phyloP scores from a whole-genome alignment of 768 basidiomycete species.

The Pleurotus sapidus region DNA sequence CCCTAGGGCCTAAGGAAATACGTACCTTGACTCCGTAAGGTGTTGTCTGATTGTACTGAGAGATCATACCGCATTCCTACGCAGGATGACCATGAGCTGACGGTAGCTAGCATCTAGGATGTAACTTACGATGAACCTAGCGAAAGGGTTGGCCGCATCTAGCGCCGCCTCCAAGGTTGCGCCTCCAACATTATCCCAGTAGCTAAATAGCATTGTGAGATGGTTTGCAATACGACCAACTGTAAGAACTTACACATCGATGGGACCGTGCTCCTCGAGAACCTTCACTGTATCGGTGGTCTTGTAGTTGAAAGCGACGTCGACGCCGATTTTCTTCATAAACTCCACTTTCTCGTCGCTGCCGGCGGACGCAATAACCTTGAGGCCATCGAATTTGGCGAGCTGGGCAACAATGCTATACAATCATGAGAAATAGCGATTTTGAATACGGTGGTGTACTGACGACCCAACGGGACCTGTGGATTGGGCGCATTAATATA shows the following conservation, averaged over 20 bases:
- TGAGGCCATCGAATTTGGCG: slow-evolving; percentile 49
- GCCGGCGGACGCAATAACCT: slow-evolving; percentile 71
- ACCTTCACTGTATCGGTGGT: slow-evolving; percentile 48
- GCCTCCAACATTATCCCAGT: slow-evolving; percentile 34
- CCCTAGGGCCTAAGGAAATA: not conserved
- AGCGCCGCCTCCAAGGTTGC: slow-evolving; percentile 43
- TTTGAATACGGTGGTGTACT: slow-evolving; percentile 15
- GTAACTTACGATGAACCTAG: slow-evolving; percentile 29
- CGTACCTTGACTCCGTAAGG: slow-evolving; percentile 5
- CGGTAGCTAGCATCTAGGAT: not conserved
- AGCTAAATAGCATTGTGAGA: slow-evolving; percentile 18
- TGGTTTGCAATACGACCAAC: no score
- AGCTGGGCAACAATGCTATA: slow-evolving; percentile 46
- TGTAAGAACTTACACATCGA: slow-evolving; percentile 33
- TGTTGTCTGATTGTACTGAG: slow-evolving; percentile 12
- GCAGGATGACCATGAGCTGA: not conserved
- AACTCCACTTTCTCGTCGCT: slow-evolving; percentile 72
- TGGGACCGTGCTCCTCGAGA: slow-evolving; percentile 50
- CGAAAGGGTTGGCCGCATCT: slow-evolving; percentile 27
- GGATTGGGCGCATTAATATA: not conserved
- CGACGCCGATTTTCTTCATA: slow-evolving; percentile 58
- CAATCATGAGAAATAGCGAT: not conserved
- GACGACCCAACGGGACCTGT: slow-evolving; percentile 58
- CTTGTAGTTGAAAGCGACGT: slow-evolving; percentile 77
- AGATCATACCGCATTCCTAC: slow-evolving; percentile 1